phyloP scores from a whole-genome alignment of 2,329 filamentous ascomycete species.

The Pseudogymnoascus sp. region DNA sequence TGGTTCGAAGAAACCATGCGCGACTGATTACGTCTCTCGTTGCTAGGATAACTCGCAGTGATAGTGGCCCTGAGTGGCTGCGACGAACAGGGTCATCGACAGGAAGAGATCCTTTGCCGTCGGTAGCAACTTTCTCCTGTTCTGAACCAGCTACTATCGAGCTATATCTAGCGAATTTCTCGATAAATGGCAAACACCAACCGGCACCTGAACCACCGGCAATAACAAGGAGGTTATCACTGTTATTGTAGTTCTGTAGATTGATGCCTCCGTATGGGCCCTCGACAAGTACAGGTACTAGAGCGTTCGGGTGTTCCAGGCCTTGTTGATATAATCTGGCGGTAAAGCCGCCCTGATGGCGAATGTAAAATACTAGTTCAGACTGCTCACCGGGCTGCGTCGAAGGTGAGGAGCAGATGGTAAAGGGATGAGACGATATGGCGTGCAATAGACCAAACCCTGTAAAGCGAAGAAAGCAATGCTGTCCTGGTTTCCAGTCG shows the following conservation, averaged over 20 bases:
- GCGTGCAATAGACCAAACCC: slow-evolving; percentile 16
- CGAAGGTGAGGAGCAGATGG: slow-evolving; percentile 37
- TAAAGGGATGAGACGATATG: slow-evolving; percentile 35
- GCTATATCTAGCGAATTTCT: slow-evolving; percentile 19
- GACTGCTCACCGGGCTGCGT: slow-evolving; percentile 13
- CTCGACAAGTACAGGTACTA: slow-evolving; percentile 43
- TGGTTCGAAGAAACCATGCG: slow-evolving; percentile 30
- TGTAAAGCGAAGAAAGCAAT: slow-evolving; percentile 41
- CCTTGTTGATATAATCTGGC: slow-evolving; percentile 35
- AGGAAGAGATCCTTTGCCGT: not conserved
- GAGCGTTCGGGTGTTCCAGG: slow-evolving; percentile 27
- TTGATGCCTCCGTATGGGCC: slow-evolving; percentile 50
- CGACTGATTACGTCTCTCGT: slow-evolving; percentile 29
- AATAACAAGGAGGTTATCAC: slow-evolving; percentile 39
- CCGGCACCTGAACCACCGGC: slow-evolving; percentile 50
- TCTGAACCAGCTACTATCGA: not conserved
- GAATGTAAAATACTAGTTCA: slow-evolving; percentile 46
- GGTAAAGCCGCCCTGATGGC: slow-evolving; percentile 42
- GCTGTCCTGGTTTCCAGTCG: slow-evolving; percentile 45
- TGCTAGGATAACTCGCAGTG: slow-evolving; percentile 28
- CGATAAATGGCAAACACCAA: slow-evolving; percentile 41
- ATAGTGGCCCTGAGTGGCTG: slow-evolving; percentile 14
- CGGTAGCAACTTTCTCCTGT: not conserved
- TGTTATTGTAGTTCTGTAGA: slow-evolving; percentile 29
- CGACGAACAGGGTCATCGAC: not conserved